phyloP scores from a whole-genome alignment of 2,329 filamentous ascomycete genomes.

The Onygenales sp. region DNA sequence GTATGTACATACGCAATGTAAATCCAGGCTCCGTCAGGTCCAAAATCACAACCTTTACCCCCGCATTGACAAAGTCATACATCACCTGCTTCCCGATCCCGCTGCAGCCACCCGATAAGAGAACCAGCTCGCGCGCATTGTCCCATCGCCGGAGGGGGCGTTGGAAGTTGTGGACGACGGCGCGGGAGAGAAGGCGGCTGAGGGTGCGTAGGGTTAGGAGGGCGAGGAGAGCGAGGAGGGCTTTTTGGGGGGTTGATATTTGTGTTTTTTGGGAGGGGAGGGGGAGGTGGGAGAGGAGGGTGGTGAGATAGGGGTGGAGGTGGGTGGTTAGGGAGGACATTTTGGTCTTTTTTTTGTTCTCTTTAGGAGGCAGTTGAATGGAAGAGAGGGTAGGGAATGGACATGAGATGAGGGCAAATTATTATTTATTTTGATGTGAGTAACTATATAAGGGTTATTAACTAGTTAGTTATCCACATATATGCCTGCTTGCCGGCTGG shows the following conservation, averaged over 20 bases:
- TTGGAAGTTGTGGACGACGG: slow-evolving; percentile 24
- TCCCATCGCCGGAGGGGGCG: slow-evolving; percentile 16
- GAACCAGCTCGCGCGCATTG: slow-evolving; percentile 21
- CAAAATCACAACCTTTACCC: slow-evolving; percentile 24
- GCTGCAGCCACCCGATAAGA: slow-evolving; percentile 28
- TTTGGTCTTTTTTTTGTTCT: not conserved
- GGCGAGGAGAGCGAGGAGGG: slow-evolving; percentile 14
- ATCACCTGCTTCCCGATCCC: slow-evolving; percentile 31
- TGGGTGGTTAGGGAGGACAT: not conserved
- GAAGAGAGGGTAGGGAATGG: not conserved
- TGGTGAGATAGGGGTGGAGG: not conserved
- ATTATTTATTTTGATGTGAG: no score
- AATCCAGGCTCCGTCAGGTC: slow-evolving; percentile 27
- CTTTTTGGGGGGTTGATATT: not conserved
- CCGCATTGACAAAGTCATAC: slow-evolving; percentile 19
- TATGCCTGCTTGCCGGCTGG: no score
- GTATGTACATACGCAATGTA: slow-evolving; percentile 16
- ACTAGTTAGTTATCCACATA: no score
- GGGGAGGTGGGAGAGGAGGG: not conserved
- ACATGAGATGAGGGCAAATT: no score
- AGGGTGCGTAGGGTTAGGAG: slow-evolving; percentile 18
- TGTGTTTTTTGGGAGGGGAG: not conserved
- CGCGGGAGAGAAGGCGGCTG: slow-evolving; percentile 20
- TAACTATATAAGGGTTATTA: no score
- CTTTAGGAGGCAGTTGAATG: not conserved